phyloP scores from a whole-genome alignment of 164 flowering plant species.

The Magnolia kwangsiensis region DNA sequence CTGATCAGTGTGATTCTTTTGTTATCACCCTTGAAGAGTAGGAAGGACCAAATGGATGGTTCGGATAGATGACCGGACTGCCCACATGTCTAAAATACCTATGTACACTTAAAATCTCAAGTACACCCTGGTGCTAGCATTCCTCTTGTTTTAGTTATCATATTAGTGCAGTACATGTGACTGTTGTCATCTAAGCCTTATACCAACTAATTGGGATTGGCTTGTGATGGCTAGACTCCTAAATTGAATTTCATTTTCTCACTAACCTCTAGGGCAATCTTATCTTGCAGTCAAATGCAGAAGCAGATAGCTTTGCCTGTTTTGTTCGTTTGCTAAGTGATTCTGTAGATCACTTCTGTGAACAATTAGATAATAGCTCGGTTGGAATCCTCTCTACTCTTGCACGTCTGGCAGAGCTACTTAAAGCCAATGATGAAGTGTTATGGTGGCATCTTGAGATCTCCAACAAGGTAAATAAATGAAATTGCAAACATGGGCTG shows the following conservation, averaged over 20 bases:
- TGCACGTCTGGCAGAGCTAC: slow-evolving; percentile 46
- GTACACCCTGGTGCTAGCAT: no score
- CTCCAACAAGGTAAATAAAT: slow-evolving; percentile 39
- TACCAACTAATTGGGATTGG: no score
- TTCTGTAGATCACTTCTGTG: slow-evolving; percentile 73
- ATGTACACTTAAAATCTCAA: no score
- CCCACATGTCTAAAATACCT: no score
- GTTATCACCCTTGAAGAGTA: no score
- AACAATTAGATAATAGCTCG: slow-evolving; percentile 60
- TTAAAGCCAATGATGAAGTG: slow-evolving; percentile 58
- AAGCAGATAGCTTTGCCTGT: slow-evolving; percentile 77
- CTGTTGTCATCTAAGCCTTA: no score
- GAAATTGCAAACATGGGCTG: not conserved
- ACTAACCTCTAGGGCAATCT: not conserved
- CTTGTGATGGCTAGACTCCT: not conserved
- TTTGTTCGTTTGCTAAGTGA: slow-evolving; percentile 68
- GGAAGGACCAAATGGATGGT: no score
- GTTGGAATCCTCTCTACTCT: slow-evolving; percentile 66
- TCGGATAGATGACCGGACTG: no score
- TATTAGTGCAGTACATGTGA: no score
- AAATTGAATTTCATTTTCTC: not conserved
- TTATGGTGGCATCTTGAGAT: slow-evolving; percentile 68
- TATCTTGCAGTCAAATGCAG: slow-evolving; percentile 54
- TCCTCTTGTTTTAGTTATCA: no score
- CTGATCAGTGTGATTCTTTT: no score